Evolutionary conservation across 495 filamentous ascomycete species (phyloP).

Genomic region (Chaetomium tenue): DNA sequence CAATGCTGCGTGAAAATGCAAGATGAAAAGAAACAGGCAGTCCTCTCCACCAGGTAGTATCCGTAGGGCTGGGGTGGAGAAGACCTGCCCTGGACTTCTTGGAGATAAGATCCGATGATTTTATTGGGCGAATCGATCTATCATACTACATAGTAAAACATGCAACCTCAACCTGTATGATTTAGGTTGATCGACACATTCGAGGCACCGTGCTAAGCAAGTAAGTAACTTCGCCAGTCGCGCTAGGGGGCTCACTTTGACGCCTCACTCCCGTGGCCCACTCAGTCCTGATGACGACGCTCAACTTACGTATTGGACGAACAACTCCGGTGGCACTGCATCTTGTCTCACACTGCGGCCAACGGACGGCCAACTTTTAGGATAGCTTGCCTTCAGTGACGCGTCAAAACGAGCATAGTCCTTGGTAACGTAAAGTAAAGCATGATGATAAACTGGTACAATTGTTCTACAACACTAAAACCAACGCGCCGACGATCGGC

Average conservation of each 20-base stretch:
- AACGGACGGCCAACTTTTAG: background rate
- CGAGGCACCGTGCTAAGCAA: too few relatives aligned
- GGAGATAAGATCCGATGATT: constrained; percentile 15
- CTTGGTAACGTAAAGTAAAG: background rate
- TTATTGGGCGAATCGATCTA: background rate
- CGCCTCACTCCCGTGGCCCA: background rate
- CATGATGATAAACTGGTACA: constrained; percentile 19
- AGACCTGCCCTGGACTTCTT: background rate
- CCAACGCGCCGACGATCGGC: constrained; percentile 2
- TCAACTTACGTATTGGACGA: background rate
- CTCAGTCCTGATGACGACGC: background rate
- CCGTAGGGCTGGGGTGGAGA: background rate
- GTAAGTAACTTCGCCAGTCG: too few relatives aligned
- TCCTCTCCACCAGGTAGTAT: too few relatives aligned
- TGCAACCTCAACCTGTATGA: background rate
- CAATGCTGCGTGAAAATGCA: background rate
- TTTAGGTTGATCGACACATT: background rate
- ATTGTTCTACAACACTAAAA: constrained; percentile 21
- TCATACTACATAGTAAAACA: background rate
- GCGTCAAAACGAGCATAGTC: constrained; percentile 8
- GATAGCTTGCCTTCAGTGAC: constrained; percentile 17
- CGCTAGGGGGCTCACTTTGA: background rate
- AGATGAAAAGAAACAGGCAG: background rate
- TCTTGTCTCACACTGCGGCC: constrained; percentile 6
- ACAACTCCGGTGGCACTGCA: background rate